phyloP scores from a whole-genome alignment of 139 green algal species.

The Tetradesmus obliquus region DNA sequence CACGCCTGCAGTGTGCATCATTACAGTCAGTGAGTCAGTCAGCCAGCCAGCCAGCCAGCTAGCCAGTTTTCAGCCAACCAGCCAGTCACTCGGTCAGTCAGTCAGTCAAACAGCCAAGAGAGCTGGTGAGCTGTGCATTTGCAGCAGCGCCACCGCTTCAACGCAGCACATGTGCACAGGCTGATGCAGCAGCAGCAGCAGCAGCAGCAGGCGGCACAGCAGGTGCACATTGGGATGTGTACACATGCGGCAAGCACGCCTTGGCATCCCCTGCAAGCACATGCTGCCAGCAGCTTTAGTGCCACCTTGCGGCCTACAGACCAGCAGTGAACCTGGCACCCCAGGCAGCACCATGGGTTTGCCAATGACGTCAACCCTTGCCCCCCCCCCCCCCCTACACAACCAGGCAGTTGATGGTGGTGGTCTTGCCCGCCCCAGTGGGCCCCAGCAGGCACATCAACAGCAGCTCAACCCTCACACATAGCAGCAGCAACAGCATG shows the following conservation, averaged over 20 bases:
- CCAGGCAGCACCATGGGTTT: no score
- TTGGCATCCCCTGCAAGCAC: no score
- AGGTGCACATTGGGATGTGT: background rate
- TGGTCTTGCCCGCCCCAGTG: conserved; percentile 86
- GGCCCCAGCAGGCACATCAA: conserved; percentile 88
- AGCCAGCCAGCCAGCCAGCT: no score
- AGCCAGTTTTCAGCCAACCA: no score
- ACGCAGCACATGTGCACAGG: background rate
- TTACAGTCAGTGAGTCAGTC: conserved; percentile 43
- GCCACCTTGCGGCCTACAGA: no score
- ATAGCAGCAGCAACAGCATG: no score
- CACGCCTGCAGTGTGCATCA: conserved; percentile 41
- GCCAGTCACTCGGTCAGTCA: conserved; percentile 3
- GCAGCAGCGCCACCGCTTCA: background rate
- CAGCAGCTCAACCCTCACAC: no score
- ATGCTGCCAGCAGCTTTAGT: no score
- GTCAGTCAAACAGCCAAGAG: background rate
- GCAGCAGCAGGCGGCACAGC: background rate
- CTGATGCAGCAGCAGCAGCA: background rate
- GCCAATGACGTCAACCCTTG: background rate
- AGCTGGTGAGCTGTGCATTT: background rate
- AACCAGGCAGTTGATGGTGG: conserved; percentile 90
- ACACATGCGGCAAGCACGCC: background rate
- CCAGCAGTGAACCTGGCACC: no score
- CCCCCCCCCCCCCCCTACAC: background rate